A percentile compares a stretch with the other conserved stretches of the same genome.
Conservation (phyloP, 2,329 filamentous ascomycete species). For the Trichophyton mentagrophytes region DNA sequence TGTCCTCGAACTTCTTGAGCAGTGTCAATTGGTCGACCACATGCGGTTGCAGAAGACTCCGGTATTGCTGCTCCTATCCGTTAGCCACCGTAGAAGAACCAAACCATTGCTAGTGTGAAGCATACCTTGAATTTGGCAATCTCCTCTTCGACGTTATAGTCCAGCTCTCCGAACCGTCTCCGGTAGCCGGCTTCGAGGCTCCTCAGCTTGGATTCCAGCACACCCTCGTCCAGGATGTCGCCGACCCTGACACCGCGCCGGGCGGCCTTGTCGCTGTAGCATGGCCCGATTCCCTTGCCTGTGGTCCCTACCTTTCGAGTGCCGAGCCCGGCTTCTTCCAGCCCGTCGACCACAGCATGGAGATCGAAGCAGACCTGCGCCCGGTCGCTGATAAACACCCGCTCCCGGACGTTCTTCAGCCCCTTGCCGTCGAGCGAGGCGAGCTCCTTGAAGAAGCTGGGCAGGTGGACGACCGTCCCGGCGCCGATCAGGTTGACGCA, state of each 20-base stretch:
- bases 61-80: conserved; percentile 23
- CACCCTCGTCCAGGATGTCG: conserved; percentile 44
- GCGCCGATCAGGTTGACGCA: conserved; percentile 37
- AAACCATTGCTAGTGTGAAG: not conserved
- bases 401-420: conserved; percentile 27
- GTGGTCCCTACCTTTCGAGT: conserved; percentile 38
- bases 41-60: conserved; percentile 25
- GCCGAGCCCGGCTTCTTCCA: conserved; percentile 34
- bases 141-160: conserved; percentile 49
- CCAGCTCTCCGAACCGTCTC: conserved; percentile 46
- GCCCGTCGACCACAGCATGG: conserved; percentile 25
- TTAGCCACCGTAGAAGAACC: conserved; percentile 6
- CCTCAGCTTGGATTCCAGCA: conserved; percentile 44
- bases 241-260: conserved; percentile 46
- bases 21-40: conserved; percentile 39
- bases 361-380: conserved; percentile 16
- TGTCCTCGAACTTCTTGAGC: conserved; percentile 40
- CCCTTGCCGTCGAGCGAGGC: conserved; percentile 33
- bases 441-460: conserved; percentile 38
- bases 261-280: conserved; percentile 51
- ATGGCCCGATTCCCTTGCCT: conserved; percentile 42
- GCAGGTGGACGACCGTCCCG: conserved; percentile 36
- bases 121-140: conserved; percentile 43
- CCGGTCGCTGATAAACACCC: conserved; percentile 35
- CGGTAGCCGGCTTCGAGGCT: conserved; percentile 41